phyloP scores from a whole-genome alignment of 2,329 filamentous ascomycete species.

The Curvularia sp. region DNA sequence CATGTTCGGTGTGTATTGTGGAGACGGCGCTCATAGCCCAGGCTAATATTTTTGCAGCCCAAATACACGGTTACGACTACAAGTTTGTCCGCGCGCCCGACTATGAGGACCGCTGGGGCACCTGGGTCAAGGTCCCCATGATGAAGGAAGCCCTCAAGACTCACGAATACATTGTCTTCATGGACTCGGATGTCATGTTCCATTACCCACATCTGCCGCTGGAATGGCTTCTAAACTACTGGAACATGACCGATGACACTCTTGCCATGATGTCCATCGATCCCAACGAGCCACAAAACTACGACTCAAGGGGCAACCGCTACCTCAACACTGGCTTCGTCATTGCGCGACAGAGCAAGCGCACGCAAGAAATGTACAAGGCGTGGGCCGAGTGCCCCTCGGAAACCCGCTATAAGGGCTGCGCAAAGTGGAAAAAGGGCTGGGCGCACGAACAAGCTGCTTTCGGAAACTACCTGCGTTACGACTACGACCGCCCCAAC shows the following conservation, averaged over 20 bases:
- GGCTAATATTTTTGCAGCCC: constrained; percentile 40
- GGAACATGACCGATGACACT: constrained; percentile 57
- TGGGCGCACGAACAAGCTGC: constrained; percentile 52
- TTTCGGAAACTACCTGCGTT: constrained; percentile 51
- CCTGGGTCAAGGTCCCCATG: constrained; percentile 60
- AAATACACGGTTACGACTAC: constrained; percentile 60
- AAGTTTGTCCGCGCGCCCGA: constrained; percentile 56
- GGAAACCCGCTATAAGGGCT: constrained; percentile 46
- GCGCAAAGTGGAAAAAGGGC: constrained; percentile 46
- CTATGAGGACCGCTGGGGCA: constrained; percentile 54
- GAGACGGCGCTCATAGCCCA: background rate
- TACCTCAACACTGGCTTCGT: constrained; percentile 57
- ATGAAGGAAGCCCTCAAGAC: constrained; percentile 53
- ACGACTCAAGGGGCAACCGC: constrained; percentile 51
- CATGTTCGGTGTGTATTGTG: constrained; percentile 42
- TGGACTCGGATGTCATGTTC: constrained; percentile 60
- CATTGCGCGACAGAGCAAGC: constrained; percentile 52
- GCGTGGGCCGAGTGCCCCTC: constrained; percentile 51
- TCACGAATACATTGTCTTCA: constrained; percentile 56
- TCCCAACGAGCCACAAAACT: constrained; percentile 53
- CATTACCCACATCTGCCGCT: constrained; percentile 57
- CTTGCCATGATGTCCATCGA: constrained; percentile 58
- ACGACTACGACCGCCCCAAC: constrained; percentile 49
- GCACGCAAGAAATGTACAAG: constrained; percentile 50
- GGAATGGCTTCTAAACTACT: constrained; percentile 61